Evolutionary conservation across 2,329 filamentous ascomycete species (phyloP).

Genomic region (Aureobasidium sp.): DNA sequence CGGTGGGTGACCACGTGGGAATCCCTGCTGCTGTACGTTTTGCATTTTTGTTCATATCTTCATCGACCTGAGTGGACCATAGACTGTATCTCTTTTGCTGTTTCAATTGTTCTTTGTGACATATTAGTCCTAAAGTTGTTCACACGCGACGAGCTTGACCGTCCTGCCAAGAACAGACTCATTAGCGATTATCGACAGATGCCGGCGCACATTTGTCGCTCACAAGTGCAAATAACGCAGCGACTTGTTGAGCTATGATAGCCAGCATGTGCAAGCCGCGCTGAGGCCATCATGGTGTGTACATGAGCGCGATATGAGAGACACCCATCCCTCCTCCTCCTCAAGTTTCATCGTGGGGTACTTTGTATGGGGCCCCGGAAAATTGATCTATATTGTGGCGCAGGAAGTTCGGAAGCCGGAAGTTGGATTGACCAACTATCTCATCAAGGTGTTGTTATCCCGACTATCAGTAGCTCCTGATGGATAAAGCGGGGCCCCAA

Average conservation of each 20-base stretch:
- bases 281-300: background rate
- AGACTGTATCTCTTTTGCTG: background rate
- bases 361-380: background rate
- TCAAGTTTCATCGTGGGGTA: background rate
- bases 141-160: background rate
- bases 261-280: background rate
- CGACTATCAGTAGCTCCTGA: background rate
- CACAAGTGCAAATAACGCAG: background rate
- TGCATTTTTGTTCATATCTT: background rate
- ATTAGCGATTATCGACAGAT: background rate
- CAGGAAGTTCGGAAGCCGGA: background rate
- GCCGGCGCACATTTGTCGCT: background rate
- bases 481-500: background rate
- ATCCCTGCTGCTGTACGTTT: conserved; percentile 1
- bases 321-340: background rate
- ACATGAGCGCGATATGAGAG: background rate
- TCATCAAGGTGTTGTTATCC: background rate
- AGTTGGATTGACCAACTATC: background rate
- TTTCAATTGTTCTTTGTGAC: no score
- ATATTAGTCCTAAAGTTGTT: background rate
- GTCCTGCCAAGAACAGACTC: background rate
- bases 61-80: no score
- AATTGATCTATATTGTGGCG: background rate
- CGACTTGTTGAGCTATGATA: background rate
- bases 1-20: background rate